These are phyloP conservation scores for Cordyceps farinosa DNA, from an alignment of 2,329 filamentous ascomycete genomes.

Conservation along the genomic window DNA sequence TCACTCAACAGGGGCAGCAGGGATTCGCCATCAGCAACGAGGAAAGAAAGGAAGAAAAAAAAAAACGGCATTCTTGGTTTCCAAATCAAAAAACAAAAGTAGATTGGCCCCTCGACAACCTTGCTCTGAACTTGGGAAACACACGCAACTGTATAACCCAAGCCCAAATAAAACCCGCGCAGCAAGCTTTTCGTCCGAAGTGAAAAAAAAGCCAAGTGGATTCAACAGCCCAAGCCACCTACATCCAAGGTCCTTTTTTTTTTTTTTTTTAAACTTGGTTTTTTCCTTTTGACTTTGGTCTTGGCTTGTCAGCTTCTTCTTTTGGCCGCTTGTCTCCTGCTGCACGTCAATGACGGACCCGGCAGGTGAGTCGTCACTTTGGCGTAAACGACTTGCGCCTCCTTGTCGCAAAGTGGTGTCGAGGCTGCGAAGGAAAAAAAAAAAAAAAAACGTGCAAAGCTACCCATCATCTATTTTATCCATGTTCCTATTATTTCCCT, in stretches of 20 bases:
- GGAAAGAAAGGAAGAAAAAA: too few species aligned
- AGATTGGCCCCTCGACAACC: too few species aligned
- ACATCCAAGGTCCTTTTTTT: background rate
- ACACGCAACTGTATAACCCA: too few species aligned
- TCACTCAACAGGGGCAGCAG: background rate
- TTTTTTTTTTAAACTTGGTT: background rate
- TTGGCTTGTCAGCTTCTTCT: background rate
- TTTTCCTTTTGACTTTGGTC: background rate
- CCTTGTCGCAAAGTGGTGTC: background rate
- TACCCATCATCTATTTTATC: too few species aligned
- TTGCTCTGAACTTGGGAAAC: too few species aligned
- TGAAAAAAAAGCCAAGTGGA: too few species aligned
- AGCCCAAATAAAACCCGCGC: too few species aligned
- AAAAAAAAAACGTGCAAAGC: too few species aligned
- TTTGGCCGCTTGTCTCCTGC: background rate
- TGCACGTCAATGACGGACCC: background rate
- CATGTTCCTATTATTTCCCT: too few species aligned
- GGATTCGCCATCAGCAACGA: background rate
- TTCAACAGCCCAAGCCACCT: background rate
- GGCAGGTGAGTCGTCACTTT: conserved; percentile 8
- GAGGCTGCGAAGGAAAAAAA: background rate
- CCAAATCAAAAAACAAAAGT: too few species aligned
- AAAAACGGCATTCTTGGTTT: too few species aligned
- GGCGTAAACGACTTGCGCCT: conserved; percentile 4
- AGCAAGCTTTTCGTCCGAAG: too few species aligned